Evolutionary conservation across 2,329 filamentous ascomycete genomes (phyloP), one percentile per base, ranked within the genome.

Genomic region (Colletotrichum theobromicola): DNA sequence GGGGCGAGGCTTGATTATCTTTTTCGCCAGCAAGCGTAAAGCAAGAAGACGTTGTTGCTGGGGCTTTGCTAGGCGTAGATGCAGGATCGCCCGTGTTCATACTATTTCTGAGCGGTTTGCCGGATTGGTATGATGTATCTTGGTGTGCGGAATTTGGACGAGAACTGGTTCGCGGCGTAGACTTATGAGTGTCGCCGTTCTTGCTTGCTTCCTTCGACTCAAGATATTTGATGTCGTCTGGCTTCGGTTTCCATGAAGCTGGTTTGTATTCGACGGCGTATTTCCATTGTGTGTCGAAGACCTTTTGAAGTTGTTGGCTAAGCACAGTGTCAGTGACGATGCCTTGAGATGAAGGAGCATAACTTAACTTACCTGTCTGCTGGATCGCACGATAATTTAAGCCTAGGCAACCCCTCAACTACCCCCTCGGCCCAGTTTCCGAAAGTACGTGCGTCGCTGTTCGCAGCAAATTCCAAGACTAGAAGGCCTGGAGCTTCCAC

Each of bases 191-290:
- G 10, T 58, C 5, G 7, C 34, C 57, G 21, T 28, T 4, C 26
- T 34, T 74, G 42, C n/a, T 60, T 4, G 46, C 42, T 30, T 73
- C 30, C 10, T 62, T 58, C 21, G 68, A 60, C 53, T 74, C 50
- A 34, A 60, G 46, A 21, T 65, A 50, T 28, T 24, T 57, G 24
- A 69, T 55, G 15, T 74, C 65, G 30, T 65, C 73, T 12, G 64
- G 58, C 34, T 58, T 28, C n/a, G 21, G 4, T 6, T 7, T 67
- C 28, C 42, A 50, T 21, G 42, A 0, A 2, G 42, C 42, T 50
- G n/a, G 26, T 4, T 50, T 37, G 42, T 46, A 63, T 1, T 24
- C 4, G 6, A 21, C 18, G 10, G 72, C 69, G 5, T 15, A 21
- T 13, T n/a, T 3, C 57, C 24, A 58, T 37, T 67, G 63, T 1